Base-by-base conservation (phyloP, 177 flowering plant species). In the Vitis hybrid region DNA sequence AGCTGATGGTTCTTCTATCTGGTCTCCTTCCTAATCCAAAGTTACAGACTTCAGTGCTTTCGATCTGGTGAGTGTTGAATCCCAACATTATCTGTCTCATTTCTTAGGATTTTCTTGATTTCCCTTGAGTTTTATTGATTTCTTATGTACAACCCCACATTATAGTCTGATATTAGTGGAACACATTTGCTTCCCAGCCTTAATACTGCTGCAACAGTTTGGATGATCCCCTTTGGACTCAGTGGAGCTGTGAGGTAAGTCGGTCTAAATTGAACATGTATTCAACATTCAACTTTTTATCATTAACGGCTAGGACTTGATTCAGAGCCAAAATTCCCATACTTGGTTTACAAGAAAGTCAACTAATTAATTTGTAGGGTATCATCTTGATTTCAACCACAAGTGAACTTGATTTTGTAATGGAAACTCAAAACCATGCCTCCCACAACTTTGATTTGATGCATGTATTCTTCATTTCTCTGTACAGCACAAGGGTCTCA, bases 21-120 rank as follows among this genome's bases (percentile, higher is more conserved):
- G 91, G 94, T 19, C 87, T 88, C 75, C 91, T 89, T 17, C 94
- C 91, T 10, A 80, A 85, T 78, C 91, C 93, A 3, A 67, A 76
- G 39, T 70, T 89, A 34, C 84, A 89, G 69, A 84, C 91, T 1
- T 86, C 89, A 7, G 90, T 86, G 54, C 82, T 86, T 50, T 81
- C 87, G 1, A 79, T 86, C 67, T 60, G 86, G 90, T 86, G 26
- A 51, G 74, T 50, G 4, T 67, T n/a, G 15, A 8, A 48, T 13
- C 1, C 50, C 45, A 61, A n/a, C 7, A 19, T 12, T 45, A 64
- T 11, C 63, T 8, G 2, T 50, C 18, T 58, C 15, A 10, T 14
- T 15, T 65, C 7, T 34, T 18, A 7, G 7, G 6, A 45, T 30
- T 11, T 30, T 17, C 11, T 12, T 64, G n/a, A 48, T 4, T 11